Evolutionary conservation across 345 rosid species (phyloP), one percentile per base, ranked within the genome.

Genomic region (Aegle marmelos): DNA sequence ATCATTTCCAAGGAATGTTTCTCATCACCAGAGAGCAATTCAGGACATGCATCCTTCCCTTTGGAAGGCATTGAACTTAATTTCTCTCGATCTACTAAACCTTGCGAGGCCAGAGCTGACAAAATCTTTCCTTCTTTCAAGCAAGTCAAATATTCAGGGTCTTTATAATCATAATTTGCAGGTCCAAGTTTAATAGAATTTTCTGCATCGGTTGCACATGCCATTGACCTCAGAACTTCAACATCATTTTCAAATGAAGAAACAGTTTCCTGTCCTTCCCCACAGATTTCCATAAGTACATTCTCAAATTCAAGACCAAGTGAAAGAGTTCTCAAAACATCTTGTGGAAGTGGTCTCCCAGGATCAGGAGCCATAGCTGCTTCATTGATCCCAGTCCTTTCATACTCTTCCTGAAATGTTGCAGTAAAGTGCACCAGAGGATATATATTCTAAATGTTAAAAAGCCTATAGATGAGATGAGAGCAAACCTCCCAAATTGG

Each of bases 401-500:
- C 90, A 90, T 84, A 85, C 84, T 95, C 98, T 80, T 92, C 97
- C 99, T 95, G 85, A 56, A 79, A 79, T 68, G 82, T 34, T 79
- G 77, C 34, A 57, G 41, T 14, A 61, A 70, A 77, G 9, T 71
- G 76, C n/a, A 74, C 78, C 28, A 74, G 82, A 62, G 76, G 68
- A 83, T 10, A 34, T 37, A 74, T 66, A 37, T 4, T 21, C 30
- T 62, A 54, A 27, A 76, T 16, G 16, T 37, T 67, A 41, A 66
- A 74, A 36, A 48, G 73, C 60, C 71, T 34, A 68, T 61, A 62
- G 69, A 72, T 31, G 45, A 48, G 59, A 72, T 53, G 59, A 72
- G 75, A 84, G 56, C 81, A 81, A 79, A 95, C 99, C 99, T 95
- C 97, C 99, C 99, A 95, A 73, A 95, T 92, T 34, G 99, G 96